Evolutionary conservation across 176 grass and related monocot species (phyloP).

Genomic region (Phyllostachys edulis): DNA sequence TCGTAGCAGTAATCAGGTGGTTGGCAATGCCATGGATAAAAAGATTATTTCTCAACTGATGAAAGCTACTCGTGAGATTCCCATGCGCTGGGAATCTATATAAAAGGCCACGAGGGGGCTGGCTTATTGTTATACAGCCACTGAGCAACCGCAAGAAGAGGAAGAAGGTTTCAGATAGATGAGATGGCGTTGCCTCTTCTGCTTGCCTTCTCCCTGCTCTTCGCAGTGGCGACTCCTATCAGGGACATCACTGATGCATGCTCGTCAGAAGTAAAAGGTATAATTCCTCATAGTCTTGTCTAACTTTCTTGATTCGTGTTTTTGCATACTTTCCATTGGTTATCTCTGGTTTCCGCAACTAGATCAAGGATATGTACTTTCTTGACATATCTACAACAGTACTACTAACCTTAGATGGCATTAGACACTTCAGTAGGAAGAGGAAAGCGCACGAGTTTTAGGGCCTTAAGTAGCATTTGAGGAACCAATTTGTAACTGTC

Average conservation of each 20-base stretch:
- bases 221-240: constrained; percentile 44
- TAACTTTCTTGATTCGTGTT: background rate
- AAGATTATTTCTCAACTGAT: background rate
- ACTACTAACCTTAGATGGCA: background rate
- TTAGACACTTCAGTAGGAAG: background rate
- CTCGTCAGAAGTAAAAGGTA: constrained; percentile 48
- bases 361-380: background rate
- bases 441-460: background rate
- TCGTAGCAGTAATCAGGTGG: constrained; percentile 18
- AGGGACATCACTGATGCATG: constrained; percentile 51
- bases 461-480: background rate
- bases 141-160: background rate
- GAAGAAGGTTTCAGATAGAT: constrained; percentile 19
- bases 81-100: constrained; percentile 25
- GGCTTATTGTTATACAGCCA: constrained; percentile 7
- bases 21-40: constrained; percentile 36
- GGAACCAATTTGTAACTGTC: background rate
- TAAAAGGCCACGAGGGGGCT: constrained; percentile 25
- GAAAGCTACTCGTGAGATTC: constrained; percentile 41
- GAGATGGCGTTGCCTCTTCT: constrained; percentile 42
- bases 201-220: constrained; percentile 47
- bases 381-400: background rate
- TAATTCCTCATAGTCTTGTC: background rate
- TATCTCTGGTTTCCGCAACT: background rate
- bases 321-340: background rate